phyloP scores from a whole-genome alignment of 176 grass and related monocot genomes.

The Musa acuminata region DNA sequence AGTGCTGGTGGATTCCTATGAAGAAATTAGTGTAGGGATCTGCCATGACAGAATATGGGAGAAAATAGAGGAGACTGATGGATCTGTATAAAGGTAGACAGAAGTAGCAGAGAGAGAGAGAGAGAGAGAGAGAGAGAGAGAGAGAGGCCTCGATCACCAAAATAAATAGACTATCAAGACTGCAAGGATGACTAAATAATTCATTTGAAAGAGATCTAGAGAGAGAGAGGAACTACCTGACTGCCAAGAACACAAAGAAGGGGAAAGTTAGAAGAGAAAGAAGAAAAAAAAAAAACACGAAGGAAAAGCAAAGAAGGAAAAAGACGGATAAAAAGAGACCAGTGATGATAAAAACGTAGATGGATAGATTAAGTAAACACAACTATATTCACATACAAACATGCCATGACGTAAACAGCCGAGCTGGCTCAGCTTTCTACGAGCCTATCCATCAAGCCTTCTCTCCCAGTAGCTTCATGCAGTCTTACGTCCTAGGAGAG shows the following conservation, averaged over 20 bases:
- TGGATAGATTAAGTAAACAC: neutral
- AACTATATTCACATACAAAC: neutral
- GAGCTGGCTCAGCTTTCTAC: neutral
- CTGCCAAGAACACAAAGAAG: neutral
- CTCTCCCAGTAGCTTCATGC: neutral
- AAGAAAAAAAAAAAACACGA: neutral
- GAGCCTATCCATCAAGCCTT: neutral
- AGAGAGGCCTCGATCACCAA: neutral
- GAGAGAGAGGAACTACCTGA: neutral
- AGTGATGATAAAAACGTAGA: neutral
- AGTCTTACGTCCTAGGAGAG: too few species aligned
- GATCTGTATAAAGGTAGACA: neutral
- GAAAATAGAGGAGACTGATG: neutral
- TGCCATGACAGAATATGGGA: slow-evolving; percentile 27
- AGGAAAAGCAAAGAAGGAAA: neutral
- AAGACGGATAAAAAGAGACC: neutral
- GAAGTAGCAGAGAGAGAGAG: neutral
- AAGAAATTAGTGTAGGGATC: slow-evolving; percentile 5
- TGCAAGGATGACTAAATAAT: too few species aligned
- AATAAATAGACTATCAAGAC: too few species aligned
- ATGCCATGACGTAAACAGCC: neutral
- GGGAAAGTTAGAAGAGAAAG: neutral
- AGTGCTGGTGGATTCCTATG: neutral
- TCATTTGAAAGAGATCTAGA: neutral
- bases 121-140: neutral